Conservation (phyloP, 1,139 yeast genomes). For the Pichia sp. region DNA sequence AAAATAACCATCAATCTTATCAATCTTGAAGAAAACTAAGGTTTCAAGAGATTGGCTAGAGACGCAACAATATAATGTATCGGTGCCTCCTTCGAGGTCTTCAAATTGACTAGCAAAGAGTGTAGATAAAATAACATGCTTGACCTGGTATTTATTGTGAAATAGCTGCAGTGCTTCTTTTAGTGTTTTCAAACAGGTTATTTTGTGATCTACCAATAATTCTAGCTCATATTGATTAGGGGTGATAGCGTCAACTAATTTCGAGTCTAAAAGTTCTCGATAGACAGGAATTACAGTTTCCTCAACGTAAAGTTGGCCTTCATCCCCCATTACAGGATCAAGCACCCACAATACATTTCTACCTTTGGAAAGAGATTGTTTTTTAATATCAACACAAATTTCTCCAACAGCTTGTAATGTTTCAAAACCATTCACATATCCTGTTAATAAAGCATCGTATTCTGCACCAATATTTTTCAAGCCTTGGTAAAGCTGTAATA, state of each 20-base stretch:
- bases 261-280: conserved; percentile 42
- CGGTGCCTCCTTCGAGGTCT: conserved; percentile 23
- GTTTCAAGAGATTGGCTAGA: conserved; percentile 30
- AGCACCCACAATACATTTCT: conserved; percentile 45
- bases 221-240: conserved; percentile 94
- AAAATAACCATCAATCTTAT: conserved; percentile 59
- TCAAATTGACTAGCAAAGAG: conserved; percentile 23
- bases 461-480: conserved; percentile 35
- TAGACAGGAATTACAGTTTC: conserved; percentile 63
- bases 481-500: conserved; percentile 40
- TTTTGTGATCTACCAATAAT: conserved; percentile 48
- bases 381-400: conserved; percentile 30
- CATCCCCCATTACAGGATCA: conserved; percentile 95
- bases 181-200: conserved; percentile 37
- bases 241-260: conserved; percentile 60
- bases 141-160: conserved; percentile 45
- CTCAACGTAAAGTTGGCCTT: conserved; percentile 73
- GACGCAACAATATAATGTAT: conserved; percentile 45
- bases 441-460: conserved; percentile 62
- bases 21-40: conserved; percentile 28
- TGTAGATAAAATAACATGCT: conserved; percentile 66
- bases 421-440: conserved; percentile 59
- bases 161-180: conserved; percentile 40
- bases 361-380: conserved; percentile 13
- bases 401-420: conserved; percentile 43